Percentiles rank a stretch among this genome's conserved stretches.
Evolutionary conservation across 2,329 filamentous ascomycete species (phyloP).

Genomic region (Hortaea sp.): DNA sequence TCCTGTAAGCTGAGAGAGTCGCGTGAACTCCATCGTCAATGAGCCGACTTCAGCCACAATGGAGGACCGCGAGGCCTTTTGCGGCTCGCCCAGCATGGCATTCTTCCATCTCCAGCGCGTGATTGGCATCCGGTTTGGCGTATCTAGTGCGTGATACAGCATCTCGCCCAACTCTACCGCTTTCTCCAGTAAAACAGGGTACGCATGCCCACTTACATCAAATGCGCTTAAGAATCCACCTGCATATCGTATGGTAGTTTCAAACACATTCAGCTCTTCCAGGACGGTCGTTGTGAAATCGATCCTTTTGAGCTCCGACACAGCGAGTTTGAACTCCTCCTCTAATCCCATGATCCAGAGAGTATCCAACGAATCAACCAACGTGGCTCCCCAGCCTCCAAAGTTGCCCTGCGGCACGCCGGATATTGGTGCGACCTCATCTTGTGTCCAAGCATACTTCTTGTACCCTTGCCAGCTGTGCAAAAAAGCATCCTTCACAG

Average conservation of each 20-base stretch:
- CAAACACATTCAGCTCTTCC: constrained; percentile 37
- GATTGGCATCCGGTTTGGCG: constrained; percentile 35
- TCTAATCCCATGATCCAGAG: constrained; percentile 39
- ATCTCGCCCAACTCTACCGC: constrained; percentile 30
- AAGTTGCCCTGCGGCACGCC: constrained; percentile 31
- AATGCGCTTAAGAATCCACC: constrained; percentile 28
- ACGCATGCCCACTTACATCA: constrained; percentile 10
- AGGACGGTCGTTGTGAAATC: constrained; percentile 32
- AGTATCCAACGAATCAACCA: constrained; percentile 38
- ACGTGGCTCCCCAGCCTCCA: constrained; percentile 38
- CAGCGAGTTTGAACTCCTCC: constrained; percentile 37
- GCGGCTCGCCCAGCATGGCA: constrained; percentile 3
- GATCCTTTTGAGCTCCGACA: constrained; percentile 28
- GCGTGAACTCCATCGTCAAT: constrained; percentile 38
- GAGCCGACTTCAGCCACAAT: constrained; percentile 38
- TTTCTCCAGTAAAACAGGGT: constrained; percentile 25
- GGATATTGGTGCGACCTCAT: constrained; percentile 37
- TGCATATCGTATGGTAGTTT: constrained; percentile 37
- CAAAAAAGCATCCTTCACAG: constrained; percentile 34
- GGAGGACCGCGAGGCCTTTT: constrained; percentile 8
- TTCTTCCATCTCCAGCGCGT: constrained; percentile 34
- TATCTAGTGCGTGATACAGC: constrained; percentile 40
- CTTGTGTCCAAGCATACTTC: constrained; percentile 37
- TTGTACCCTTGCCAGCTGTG: constrained; percentile 37
- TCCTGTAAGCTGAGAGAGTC: constrained; percentile 35